Base-by-base conservation (phyloP, 768 basidiomycete genomes). In the Boletus rubroflammeus region DNA sequence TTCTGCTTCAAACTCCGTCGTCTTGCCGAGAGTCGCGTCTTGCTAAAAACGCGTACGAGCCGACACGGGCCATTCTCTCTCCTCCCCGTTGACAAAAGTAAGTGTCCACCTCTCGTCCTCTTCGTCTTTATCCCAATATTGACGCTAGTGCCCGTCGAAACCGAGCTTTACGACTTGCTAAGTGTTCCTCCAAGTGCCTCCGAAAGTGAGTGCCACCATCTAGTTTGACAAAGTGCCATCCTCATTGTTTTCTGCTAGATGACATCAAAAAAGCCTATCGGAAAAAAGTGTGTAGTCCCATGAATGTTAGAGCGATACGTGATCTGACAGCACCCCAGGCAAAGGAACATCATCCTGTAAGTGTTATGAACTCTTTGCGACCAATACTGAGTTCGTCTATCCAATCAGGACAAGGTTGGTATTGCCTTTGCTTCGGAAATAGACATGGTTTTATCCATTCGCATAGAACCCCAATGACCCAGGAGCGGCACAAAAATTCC, bases 261-360 rank as follows among this genome's bases (percentile, higher is more conserved):
- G 92, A 98, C 58, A 92, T 98, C 63, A 95, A 94, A 73, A 91
- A 90, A 67, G 94, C 94, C 15, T 98, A 98, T 68, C 86, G 88
- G 68, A 89, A 83, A 75, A 95, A 94, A 84, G 93, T 91, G 74
- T 62, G 63, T 68, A 32, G 31, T 52, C 34, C 34, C 44, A 51
- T 58, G 49, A 38, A 48, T 55, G 17, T 43, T 9, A 25, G 14
- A 25, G 28, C 19, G 32, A 26, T 39, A 11, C 10, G 21, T 60
- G 40, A 59, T 52, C 55, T 69, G 34, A 67, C 28, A 29, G n/a
- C 55, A 50, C 54, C 49, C 5, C 63, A 93, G 88, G 93, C 93
- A 31, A 92, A 86, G 67, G 83, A 90, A 66, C 86, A 90, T 59
- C 92, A 94, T 69, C 93, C 93, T 41, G 90, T 93, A 72, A 66